These are phyloP conservation scores for Dictyostelium capitatum DNA, from an alignment of 78 protist genomes.

Conservation along the genomic window DNA sequence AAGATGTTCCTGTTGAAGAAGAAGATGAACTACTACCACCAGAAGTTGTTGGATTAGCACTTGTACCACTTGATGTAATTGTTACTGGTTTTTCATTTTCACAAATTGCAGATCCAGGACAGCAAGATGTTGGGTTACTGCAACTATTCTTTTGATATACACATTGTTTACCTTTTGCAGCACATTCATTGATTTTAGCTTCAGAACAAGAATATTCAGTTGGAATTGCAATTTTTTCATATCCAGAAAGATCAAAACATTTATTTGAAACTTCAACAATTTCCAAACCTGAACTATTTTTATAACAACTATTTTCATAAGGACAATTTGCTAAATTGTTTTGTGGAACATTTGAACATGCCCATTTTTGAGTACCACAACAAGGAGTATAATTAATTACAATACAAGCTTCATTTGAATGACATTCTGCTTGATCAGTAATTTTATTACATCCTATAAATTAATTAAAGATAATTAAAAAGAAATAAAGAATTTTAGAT, in stretches of 20 bases:
- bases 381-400: slow-evolving; percentile 3
- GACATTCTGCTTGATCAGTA: not conserved
- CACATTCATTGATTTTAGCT: not conserved
- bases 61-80: not conserved
- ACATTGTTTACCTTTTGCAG: not conserved
- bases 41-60: not conserved
- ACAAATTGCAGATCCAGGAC: not conserved
- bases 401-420: not conserved
- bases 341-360: not conserved
- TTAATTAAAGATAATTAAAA: not conserved
- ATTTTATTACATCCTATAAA: not conserved
- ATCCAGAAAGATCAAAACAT: not conserved
- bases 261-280: slow-evolving; percentile 6
- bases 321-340: not conserved
- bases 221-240: not conserved
- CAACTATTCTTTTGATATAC: not conserved
- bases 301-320: slow-evolving; percentile 6
- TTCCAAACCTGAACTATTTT: not conserved
- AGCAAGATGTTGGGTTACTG: not conserved
- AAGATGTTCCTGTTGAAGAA: not conserved
- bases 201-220: not conserved
- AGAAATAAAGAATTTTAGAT: not conserved
- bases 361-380: slow-evolving; percentile 24
- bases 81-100: not conserved
- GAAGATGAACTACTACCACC: not conserved